Base-by-base conservation (phyloP, 2,329 filamentous ascomycete genomes). In the Arthrocladium fulminans region DNA sequence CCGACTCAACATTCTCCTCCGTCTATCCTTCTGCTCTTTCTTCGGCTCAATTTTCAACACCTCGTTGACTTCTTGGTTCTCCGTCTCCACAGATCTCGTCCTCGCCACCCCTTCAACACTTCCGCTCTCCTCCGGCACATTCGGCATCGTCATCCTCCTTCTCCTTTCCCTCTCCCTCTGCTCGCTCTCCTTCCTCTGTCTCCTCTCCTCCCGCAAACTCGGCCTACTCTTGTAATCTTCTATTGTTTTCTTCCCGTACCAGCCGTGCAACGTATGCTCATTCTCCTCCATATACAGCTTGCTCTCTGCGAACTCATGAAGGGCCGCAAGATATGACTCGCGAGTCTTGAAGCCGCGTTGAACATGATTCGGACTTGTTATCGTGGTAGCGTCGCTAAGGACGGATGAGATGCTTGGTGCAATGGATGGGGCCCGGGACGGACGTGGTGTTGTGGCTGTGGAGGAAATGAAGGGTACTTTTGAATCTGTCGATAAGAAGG, bases 221-320 rank as follows among this genome's bases (percentile, higher is more conserved):
- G 13, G 44, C 12, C 23, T 15, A 13, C 3, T 3, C 6, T 25
- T 37, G 20, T 38, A 29, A 3, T 47, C 44, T 97, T 47, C 44
- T 22, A 35, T 23, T 12, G 44, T 47, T 24, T 38, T 29, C 9
- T 10, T 9, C 13, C 44, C 44, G 19, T 47, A 47, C 20, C 35
- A 38, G 17, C 44, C 44, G 9, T 3, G 13, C 10, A 47, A 19
- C 22, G 44, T 47, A 19, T 45, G 29, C 17, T 39, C 22, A 7
- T 32, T 19, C 4, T 12, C 23, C 23, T 39, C 32, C 32, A 47
- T 38, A 29, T 38, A 39, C 32, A 35, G n/a, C 23, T 47, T 47
- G 10, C 19, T 13, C 12, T 47, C 44, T n/a, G 34, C 32, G 22
- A 47, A 47, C 15, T 47, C 44, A 15, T 47, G 17, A 13, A 47